Evolutionary conservation across 495 filamentous ascomycete genomes (phyloP).

Genomic region (Massariosphaeria phaeospora): DNA sequence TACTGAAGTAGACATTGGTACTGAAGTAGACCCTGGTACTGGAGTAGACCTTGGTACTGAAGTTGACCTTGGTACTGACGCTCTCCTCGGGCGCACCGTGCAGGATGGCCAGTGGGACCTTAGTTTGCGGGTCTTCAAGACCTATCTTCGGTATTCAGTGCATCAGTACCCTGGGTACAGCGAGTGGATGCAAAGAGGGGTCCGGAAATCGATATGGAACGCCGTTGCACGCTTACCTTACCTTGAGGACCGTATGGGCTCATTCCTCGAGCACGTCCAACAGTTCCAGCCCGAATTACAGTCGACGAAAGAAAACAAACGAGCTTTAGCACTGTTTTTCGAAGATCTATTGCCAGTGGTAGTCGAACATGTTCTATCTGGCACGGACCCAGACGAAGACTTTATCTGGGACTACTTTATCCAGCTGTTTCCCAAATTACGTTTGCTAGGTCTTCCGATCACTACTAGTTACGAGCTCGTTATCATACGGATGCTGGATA

Average conservation of each 20-base stretch:
- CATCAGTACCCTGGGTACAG: too few relatives aligned
- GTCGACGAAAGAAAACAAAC: not conserved
- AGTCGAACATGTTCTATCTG: slow-evolving; percentile 4
- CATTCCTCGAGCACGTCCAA: slow-evolving; percentile 14
- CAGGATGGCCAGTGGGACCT: slow-evolving; percentile 31
- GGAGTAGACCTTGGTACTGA: slow-evolving; percentile 15
- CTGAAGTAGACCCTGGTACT: too few relatives aligned
- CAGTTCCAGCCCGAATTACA: slow-evolving; percentile 19
- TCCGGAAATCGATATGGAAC: not conserved
- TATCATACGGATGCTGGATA: slow-evolving; percentile 5
- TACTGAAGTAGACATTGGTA: too few relatives aligned
- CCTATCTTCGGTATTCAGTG: not conserved
- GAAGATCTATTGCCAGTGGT: slow-evolving; percentile 5
- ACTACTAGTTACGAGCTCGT: slow-evolving; percentile 10
- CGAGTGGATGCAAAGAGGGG: not conserved
- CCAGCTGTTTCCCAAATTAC: slow-evolving; percentile 15
- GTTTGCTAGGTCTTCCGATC: slow-evolving; percentile 1
- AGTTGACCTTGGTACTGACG: slow-evolving; percentile 19
- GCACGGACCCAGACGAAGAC: slow-evolving; percentile 12
- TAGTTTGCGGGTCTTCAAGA: slow-evolving; percentile 9
- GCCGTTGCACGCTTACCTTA: slow-evolving; percentile 6
- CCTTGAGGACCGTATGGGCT: slow-evolving; percentile 1
- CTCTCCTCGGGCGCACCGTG: slow-evolving; percentile 25
- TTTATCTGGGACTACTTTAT: slow-evolving; percentile 16
- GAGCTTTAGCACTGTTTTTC: not conserved